Percentiles rank a stretch among this genome's conserved stretches.
Evolutionary conservation across 1,284 basidiomycete genomes (phyloP).

Genomic region (Malassezia nana): DNA sequence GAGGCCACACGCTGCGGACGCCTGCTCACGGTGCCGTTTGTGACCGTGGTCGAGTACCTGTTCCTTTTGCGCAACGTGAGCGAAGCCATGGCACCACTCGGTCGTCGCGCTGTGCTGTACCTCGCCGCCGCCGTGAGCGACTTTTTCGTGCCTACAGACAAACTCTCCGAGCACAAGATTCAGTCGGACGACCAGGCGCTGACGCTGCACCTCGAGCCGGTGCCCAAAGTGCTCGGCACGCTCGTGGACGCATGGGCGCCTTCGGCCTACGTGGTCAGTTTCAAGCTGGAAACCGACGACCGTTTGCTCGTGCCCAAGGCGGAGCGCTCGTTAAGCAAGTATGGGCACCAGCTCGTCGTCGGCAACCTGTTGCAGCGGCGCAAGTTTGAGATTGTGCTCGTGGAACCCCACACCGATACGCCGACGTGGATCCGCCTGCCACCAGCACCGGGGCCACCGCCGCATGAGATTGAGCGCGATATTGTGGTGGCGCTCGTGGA

Average conservation of each 20-base stretch:
- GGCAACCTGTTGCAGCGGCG: constrained; percentile 82
- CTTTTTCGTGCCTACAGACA: constrained; percentile 85
- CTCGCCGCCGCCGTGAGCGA: constrained; percentile 95
- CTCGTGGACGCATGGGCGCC: constrained; percentile 88
- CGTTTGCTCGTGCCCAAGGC: constrained; percentile 80
- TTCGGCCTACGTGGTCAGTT: constrained; percentile 84
- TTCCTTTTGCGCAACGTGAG: constrained; percentile 78
- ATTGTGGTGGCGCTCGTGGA: constrained; percentile 67
- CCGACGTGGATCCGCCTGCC: constrained; percentile 61
- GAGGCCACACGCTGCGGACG: constrained; percentile 62
- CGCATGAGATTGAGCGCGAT: constrained; percentile 72
- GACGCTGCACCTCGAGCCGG: constrained; percentile 94
- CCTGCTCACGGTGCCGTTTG: constrained; percentile 77
- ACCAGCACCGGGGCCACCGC: constrained; percentile 1
- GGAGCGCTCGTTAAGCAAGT: constrained; percentile 71
- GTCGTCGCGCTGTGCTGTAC: constrained; percentile 76
- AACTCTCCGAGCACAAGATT: constrained; percentile 94
- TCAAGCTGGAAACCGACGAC: constrained; percentile 93
- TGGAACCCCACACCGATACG: constrained; percentile 50
- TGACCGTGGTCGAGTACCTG: constrained; percentile 91
- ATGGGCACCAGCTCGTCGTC: constrained; percentile 94
- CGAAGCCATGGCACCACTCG: constrained; percentile 55
- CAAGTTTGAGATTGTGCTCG: constrained; percentile 84
- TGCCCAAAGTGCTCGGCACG: constrained; percentile 86
- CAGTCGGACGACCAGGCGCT: constrained; percentile 80